Base-by-base conservation (phyloP, 2,329 filamentous ascomycete genomes). In the Alternaria dauci region DNA sequence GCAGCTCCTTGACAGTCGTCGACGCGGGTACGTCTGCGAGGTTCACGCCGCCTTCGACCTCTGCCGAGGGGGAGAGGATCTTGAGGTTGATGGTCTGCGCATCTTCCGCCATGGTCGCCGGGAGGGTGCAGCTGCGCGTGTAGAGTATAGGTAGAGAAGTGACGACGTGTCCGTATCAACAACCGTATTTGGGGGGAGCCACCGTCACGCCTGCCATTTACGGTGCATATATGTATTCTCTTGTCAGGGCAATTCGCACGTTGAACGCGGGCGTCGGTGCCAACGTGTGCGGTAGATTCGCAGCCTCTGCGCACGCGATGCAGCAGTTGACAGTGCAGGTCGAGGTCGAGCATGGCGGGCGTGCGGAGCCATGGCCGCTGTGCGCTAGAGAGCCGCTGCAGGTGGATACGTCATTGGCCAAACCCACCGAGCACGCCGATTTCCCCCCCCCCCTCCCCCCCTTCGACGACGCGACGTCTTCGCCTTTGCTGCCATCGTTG, bases 1-100 rank as follows among this genome's bases (percentile, higher is more conserved):
- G 86, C n/a, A 89, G 76, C 51, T 83, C 78, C 20, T 76, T 80
- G 48, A 89, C 74, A 2, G 83, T 88, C 2, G 74, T 79, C 4
- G 71, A 59, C 8, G 75, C 65, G 63, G 77, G 70, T 26, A 80
- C 58, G n/a, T 70, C 58, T 25, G 63, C 55, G 28, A 80, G 69
- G 34, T 56, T 66, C 47, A 80, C 60, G 65, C 69, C 75, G 61
- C 73, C 71, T 30, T 77, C 72, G 9, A 79, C 63, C 55, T 80
- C 79, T 25, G 74, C 65, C 18, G 77, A 79, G 7, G 78, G 78
- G 38, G 78, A 80, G 23, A 80, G 70, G 38, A 81, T 64, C 68
- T 73, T 77, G 52, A 81, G 73, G 55, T 80, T 76, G 67, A 81
- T 61, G 8, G 66, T 48, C 23, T 59, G 28, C 18, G 48, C 36